phyloP scores from a whole-genome alignment of 352 stramenopile genomes.

The Thraustotheca clavata region DNA sequence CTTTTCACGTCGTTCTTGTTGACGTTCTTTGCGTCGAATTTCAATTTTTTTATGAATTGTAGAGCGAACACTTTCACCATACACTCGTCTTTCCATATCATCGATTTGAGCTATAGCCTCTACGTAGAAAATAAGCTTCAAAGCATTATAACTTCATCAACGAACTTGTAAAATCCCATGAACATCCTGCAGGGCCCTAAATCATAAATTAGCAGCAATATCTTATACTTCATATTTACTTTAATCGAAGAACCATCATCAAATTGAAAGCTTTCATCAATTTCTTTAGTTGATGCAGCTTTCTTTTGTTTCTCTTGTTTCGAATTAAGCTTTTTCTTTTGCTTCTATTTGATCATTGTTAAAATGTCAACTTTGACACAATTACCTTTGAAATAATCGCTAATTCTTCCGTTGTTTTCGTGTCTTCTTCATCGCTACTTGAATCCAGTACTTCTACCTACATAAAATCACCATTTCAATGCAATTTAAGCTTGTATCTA shows the following conservation, averaged over 20 bases:
- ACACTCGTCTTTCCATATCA: constrained; percentile 43
- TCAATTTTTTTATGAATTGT: constrained; percentile 83
- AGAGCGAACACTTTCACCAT: constrained; percentile 51
- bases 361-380: background rate
- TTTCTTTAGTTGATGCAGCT: constrained; percentile 37
- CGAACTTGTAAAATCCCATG: constrained; percentile 80
- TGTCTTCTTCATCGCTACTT: constrained; percentile 56
- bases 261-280: constrained; percentile 83
- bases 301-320: constrained; percentile 40
- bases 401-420: constrained; percentile 36
- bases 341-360: constrained; percentile 19
- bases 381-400: constrained; percentile 60
- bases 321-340: constrained; percentile 29
- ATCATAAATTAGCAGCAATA: too few species aligned
- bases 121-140: constrained; percentile 10
- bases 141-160: background rate
- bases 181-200: constrained; percentile 48
- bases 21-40: constrained; percentile 53
- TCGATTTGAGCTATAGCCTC: constrained; percentile 81
- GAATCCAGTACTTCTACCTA: constrained; percentile 56
- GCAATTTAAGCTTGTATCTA: constrained; percentile 14
- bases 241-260: constrained; percentile 36
- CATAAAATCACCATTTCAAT: background rate
- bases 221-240: constrained; percentile 4
- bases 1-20: constrained; percentile 13